These are phyloP conservation scores for Fagopyrum tataricum DNA, from an alignment of 148 eudicot species.

Conservation along the genomic window DNA sequence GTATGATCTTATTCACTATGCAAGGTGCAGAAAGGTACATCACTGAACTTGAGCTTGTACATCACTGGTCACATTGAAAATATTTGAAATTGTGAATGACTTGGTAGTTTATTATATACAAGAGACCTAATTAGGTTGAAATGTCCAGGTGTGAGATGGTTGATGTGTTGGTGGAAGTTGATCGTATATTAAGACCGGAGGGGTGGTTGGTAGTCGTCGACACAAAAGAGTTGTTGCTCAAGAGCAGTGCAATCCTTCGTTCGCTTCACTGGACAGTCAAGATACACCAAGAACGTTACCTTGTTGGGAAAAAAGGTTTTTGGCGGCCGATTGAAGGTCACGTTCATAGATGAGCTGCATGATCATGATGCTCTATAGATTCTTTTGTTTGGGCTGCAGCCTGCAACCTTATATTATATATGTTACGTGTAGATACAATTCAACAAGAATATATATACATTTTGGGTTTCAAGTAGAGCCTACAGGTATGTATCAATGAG, in stretches of 20 bases:
- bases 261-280: conserved; percentile 74
- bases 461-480: not conserved
- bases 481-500: not conserved
- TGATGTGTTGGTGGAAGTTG: conserved; percentile 70
- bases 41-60: too few species aligned
- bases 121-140: not conserved
- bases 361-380: too few species aligned
- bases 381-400: too few species aligned
- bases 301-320: not conserved
- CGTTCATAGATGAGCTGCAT: not conserved
- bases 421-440: not conserved
- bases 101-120: not conserved
- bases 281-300: conserved; percentile 29
- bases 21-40: conserved; percentile 86
- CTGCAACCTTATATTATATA: too few species aligned
- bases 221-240: conserved; percentile 32
- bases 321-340: not conserved
- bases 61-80: not conserved
- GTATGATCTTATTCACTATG: conserved; percentile 90
- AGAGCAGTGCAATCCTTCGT: conserved; percentile 43
- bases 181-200: conserved; percentile 75
- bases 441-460: not conserved
- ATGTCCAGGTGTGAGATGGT: conserved; percentile 59
- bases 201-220: conserved; percentile 68
- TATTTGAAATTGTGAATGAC: not conserved